Evolutionary conservation across 2,329 filamentous ascomycete species (phyloP), one percentile per base, ranked within the genome.

Genomic region (Exophiala calicioides): DNA sequence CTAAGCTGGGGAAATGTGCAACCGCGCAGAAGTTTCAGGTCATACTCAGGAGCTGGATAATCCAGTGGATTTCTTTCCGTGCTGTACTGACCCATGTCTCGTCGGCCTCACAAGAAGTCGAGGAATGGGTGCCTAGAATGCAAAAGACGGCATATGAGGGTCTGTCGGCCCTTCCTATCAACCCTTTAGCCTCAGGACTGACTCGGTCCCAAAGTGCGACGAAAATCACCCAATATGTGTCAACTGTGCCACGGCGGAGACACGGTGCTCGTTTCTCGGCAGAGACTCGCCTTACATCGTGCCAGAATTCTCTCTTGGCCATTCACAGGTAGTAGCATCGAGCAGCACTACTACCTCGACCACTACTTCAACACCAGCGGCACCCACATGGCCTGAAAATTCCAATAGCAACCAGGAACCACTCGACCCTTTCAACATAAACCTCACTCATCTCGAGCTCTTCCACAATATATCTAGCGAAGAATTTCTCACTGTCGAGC

Each of bases 101-200:
- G 60, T 35, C 60, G 65, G 35, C 50, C 62, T 5, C 67, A 69
- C 50, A 62, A 55, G 33, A 69, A 69, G 52, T 67, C 63, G 52
- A 67, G 67, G 39, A 64, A 58, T 55, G 68, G 69, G 43, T 71
- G 69, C 55, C 60, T 63, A 44, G 66, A 64, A 56, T 71, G 69
- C 48, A 68, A 68, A 26, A 57, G 59, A 38, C 65, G 68, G 47
- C 68, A 67, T 44, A 65, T 71, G 61, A 31, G 58, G 66, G 23
- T 70, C 67, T 47, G 44, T 51, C 43, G 58, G 64, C 60, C 54
- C 61, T 62, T 2, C 50, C 67, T 12, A 21, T 21, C 23, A 54
- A 55, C 3, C 69, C 65, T 47, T 62, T 1, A 21, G 3, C 5
- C 12, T 12, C 15, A 7, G 19, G 29, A 48, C 31, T 15, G 7